These are phyloP conservation scores for Hymenoscyphus infarciens DNA, from an alignment of 2,329 filamentous ascomycete genomes.

Conservation along the genomic window DNA sequence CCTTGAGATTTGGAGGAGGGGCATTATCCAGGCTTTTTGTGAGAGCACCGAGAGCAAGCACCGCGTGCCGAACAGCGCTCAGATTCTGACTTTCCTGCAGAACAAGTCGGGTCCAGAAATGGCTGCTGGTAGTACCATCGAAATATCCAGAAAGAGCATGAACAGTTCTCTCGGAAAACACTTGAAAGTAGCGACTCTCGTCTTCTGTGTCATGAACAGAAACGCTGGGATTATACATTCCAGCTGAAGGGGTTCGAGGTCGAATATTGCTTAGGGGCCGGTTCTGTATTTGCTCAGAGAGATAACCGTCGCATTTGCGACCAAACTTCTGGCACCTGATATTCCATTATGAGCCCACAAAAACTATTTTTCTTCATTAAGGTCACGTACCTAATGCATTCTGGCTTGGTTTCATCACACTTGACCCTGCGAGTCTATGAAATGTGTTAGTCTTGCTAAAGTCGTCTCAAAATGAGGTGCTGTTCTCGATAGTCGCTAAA, in stretches of 20 bases:
- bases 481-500: neutral
- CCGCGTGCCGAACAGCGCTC: constrained; percentile 58
- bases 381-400: neutral
- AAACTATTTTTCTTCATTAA: neutral
- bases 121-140: constrained; percentile 41
- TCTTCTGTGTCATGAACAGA: constrained; percentile 47
- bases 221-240: constrained; percentile 31
- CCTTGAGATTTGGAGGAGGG: constrained; percentile 29
- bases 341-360: constrained; percentile 36
- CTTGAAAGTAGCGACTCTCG: constrained; percentile 58
- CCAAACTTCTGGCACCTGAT: constrained; percentile 58
- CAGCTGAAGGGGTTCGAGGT: constrained; percentile 32
- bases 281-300: constrained; percentile 20
- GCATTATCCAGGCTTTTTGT: constrained; percentile 57
- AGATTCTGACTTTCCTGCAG: constrained; percentile 60
- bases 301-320: constrained; percentile 59
- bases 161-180: constrained; percentile 58
- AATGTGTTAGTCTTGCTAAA: constrained; percentile 16
- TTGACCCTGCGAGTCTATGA: constrained; percentile 54
- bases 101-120: constrained; percentile 61
- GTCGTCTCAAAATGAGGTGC: neutral
- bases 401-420: constrained; percentile 50
- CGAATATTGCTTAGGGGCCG: constrained; percentile 23
- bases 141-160: constrained; percentile 64
- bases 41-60: constrained; percentile 63